Evolutionary conservation across 2,329 filamentous ascomycete species (phyloP).

Genomic region (Aspergillus vadensis): DNA sequence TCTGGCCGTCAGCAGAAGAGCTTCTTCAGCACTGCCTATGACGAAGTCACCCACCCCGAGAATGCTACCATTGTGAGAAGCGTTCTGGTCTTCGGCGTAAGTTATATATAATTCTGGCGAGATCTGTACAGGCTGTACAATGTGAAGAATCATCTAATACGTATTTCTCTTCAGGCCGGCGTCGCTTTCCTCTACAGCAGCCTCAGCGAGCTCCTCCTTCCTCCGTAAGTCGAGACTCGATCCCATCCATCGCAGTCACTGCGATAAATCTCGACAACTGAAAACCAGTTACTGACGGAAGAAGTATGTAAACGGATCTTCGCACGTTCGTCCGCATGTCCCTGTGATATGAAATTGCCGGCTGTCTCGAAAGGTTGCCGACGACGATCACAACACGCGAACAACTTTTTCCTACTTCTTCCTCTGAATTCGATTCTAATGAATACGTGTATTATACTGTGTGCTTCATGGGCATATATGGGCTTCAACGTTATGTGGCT

Average conservation of each 20-base stretch:
- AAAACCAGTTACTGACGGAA: constrained; percentile 18
- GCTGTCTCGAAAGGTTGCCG: constrained; percentile 3
- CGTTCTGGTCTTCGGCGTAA: constrained; percentile 68
- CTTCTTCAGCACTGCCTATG: constrained; percentile 61
- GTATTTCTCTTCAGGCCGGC: constrained; percentile 54
- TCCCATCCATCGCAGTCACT: constrained; percentile 14
- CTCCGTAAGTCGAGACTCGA: constrained; percentile 52
- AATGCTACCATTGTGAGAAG: constrained; percentile 70
- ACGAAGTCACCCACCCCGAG: constrained; percentile 65
- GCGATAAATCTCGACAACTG: constrained; percentile 14
- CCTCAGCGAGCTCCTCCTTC: constrained; percentile 67
- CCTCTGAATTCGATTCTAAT: constrained; percentile 18
- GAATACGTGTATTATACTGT: constrained; percentile 31
- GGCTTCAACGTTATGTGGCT: constrained; percentile 15
- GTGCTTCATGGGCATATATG: constrained; percentile 22
- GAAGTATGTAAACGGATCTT: constrained; percentile 24
- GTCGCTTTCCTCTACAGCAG: constrained; percentile 68
- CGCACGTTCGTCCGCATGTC: constrained; percentile 3
- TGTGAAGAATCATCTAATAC: constrained; percentile 14
- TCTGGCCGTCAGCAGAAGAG: constrained; percentile 50
- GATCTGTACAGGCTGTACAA: not conserved
- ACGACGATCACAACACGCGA: constrained; percentile 7
- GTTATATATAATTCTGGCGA: constrained; percentile 32
- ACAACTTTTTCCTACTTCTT: constrained; percentile 7
- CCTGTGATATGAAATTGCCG: constrained; percentile 11